Base-by-base conservation (phyloP, 2,329 filamentous ascomycete genomes). In the Thelonectria olida region DNA sequence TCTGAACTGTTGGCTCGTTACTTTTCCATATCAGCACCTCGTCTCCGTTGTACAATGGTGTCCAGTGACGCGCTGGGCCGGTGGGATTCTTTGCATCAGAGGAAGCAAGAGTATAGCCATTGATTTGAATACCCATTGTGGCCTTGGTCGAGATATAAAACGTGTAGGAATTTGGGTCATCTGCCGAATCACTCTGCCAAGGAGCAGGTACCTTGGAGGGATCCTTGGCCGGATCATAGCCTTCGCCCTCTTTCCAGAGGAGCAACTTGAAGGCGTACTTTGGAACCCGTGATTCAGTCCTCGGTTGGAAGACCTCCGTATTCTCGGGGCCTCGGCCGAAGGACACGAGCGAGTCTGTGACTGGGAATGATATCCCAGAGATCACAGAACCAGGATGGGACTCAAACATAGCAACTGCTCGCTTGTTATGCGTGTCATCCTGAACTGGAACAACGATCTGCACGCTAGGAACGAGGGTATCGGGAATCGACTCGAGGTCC, bases 141-240 rank as follows among this genome's bases (percentile, higher is more conserved):
- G 92, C 90, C 69, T 93, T 93, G 4, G 93, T 96, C 1, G 90
- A 90, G 51, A 97, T 88, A 73, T 88, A 90, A 63, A 93, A 90
- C 4, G 87, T 84, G 68, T 89, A 89, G 2, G 89, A 80, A 12
- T 86, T 84, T 2, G 83, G 76, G 58, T 82, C 75, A 5, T 67
- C 65, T 2, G 64, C 36, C 15, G 76, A 69, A 49, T 80, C 66
- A 13, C 67, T 63, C 23, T 71, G 61, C 79, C 81, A 77, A 48
- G 80, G 73, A 57, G 77, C 80, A 82, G 88, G 58, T 84, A 82
- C 65, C 85, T 86, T 52, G 84, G 84, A 34, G 81, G 80, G 52
- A 20, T 85, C 83, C 48, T 81, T 83, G 49, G 80, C 80, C 7
- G 85, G 82, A 58, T 92, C 90, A 59, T 90, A 89, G 10, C 86